Conservation (phyloP, 208 protist species). For the Phytomonas sp. region DNA sequence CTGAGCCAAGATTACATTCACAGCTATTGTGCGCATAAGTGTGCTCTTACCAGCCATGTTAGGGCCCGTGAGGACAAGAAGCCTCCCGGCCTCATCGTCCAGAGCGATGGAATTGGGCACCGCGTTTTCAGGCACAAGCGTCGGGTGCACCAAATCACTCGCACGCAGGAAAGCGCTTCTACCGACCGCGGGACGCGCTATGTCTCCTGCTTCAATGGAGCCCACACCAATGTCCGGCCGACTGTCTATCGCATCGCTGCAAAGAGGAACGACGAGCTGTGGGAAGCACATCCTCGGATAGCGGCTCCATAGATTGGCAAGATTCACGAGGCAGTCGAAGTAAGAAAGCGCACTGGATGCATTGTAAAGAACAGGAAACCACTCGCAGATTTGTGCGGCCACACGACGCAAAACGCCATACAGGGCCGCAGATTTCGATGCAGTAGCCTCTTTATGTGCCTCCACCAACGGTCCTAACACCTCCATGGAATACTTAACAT, state of each 20-base stretch:
- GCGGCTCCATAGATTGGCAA: constrained; percentile 27
- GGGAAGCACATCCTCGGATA: constrained; percentile 26
- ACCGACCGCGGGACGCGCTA: not conserved
- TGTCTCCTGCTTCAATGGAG: not conserved
- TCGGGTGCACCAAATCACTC: constrained; percentile 26
- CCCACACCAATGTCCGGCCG: not conserved
- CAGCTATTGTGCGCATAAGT: constrained; percentile 92
- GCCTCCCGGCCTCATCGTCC: constrained; percentile 55
- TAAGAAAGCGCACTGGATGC: constrained; percentile 61
- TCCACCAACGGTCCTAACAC: constrained; percentile 35
- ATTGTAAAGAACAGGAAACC: constrained; percentile 47
- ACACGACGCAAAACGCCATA: constrained; percentile 54
- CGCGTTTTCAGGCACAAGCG: constrained; percentile 20
- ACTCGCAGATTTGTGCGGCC: constrained; percentile 57
- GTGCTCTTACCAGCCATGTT: constrained; percentile 99
- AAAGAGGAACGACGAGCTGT: not conserved
- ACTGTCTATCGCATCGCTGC: not conserved
- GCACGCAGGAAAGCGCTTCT: constrained; percentile 16
- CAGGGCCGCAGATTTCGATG: constrained; percentile 46
- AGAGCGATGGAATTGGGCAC: constrained; percentile 71
- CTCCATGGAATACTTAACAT: constrained; percentile 60
- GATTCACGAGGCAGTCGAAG: constrained; percentile 72
- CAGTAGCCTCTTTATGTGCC: constrained; percentile 47
- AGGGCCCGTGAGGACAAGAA: constrained; percentile 95
- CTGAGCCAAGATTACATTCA: constrained; percentile 94